Evolutionary conservation across 192 early-diverging fungal species (phyloP), one percentile per base, ranked within the genome.

Genomic region (Entomortierella beljakovae): DNA sequence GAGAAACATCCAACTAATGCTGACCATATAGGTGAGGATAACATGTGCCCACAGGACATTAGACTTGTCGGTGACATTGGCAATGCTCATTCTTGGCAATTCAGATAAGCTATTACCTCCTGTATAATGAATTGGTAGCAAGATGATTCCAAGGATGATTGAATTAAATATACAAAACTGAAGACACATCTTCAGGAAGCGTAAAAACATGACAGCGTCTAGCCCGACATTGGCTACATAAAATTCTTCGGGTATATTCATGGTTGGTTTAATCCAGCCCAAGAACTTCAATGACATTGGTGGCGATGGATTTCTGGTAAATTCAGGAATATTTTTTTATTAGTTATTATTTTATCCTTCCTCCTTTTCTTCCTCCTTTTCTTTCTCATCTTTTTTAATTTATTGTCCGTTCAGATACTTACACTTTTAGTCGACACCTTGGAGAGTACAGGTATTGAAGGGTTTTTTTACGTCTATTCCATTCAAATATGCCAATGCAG

Each of bases 121-220:
- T 0, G 43, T 63, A 64, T 83, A 88, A 58, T 91, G 85, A 25
- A 89, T 70, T 8, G 87, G 85, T 10, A 89, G 33, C 0, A 89
- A 66, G 26, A 87, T 80, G 15, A 82, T 65, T 10, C 83, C 68
- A 46, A 87, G 67, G 18, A 83, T 34, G 5, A 89, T 10, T 5
- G 70, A 67, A 34, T 82, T 76, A 28, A 89, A 70, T 23, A 82
- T 23, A 16, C 85, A 62, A 52, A 91, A 85, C 33, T 86, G 80
- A 34, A 87, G 68, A 58, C 80, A 81, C 89, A 91, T 91, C 53
- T 76, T 70, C 18, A 89, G 67, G 71, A 91, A 91, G 23, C 86
- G 85, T 9, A 91, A 80, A 68, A 88, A 83, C 88, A 91, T 88
- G 31, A 85, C 83, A 0, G 89, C 87, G 38, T 91, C 89, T 7